phyloP scores from a whole-genome alignment of 352 stramenopile species.

The Globisporangium carolinianum region DNA sequence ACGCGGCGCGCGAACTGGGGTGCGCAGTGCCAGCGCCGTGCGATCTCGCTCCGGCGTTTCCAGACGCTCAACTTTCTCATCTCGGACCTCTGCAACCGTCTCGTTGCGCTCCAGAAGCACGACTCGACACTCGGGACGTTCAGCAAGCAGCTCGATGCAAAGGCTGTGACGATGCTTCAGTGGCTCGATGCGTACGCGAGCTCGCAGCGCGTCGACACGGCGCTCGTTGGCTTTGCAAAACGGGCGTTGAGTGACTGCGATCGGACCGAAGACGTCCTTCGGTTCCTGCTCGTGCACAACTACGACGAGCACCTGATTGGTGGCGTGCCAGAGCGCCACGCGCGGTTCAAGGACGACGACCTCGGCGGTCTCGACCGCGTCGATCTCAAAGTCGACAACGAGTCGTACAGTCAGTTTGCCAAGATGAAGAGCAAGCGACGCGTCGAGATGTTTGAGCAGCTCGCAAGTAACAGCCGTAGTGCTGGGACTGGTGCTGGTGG shows the following conservation, averaged over 20 bases:
- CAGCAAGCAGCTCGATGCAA: constrained; percentile 29
- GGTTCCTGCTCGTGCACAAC: constrained; percentile 74
- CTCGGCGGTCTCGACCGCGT: constrained; percentile 40
- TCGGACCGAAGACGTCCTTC: constrained; percentile 36
- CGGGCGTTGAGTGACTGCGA: constrained; percentile 22
- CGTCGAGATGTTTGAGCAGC: constrained; percentile 45
- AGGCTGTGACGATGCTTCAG: constrained; percentile 40
- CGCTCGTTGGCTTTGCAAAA: constrained; percentile 41
- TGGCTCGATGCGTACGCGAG: constrained; percentile 58
- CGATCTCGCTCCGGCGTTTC: constrained; percentile 61
- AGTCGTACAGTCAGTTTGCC: constrained; percentile 29
- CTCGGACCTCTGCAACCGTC: constrained; percentile 60
- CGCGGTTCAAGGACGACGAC: constrained; percentile 40
- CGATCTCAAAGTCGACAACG: constrained; percentile 43
- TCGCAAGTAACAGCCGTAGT: constrained; percentile 15
- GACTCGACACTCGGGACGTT: constrained; percentile 17
- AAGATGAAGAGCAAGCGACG: constrained; percentile 38
- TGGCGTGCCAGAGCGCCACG: constrained; percentile 19
- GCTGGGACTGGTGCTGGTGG: neutral
- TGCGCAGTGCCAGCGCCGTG: constrained; percentile 35
- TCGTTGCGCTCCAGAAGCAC: constrained; percentile 45
- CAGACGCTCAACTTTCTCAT: constrained; percentile 77
- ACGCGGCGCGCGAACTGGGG: constrained; percentile 34
- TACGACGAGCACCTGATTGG: constrained; percentile 66
- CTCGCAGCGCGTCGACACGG: constrained; percentile 41